Base-by-base conservation (phyloP, 495 filamentous ascomycete species). In the Trypethelium eluteriae region DNA sequence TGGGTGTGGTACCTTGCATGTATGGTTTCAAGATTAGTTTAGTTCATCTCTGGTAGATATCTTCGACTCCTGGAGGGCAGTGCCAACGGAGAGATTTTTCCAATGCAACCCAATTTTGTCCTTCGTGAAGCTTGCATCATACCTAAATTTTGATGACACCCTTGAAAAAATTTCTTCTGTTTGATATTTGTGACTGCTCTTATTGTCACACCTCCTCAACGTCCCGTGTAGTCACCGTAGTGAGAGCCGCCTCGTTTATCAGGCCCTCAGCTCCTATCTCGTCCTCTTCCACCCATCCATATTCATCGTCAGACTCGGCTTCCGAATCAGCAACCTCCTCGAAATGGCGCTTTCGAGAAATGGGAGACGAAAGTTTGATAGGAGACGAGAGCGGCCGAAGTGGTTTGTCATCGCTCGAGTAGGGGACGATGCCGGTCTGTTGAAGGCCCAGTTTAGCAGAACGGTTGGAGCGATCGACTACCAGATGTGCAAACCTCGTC, bases 291-390 rank as follows among this genome's bases (percentile, higher is more conserved):
- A 46, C 69, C 73, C 73, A 75, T 12, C 70, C 71, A 46, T 70
- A 75, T 38, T 75, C 71, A 39, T 73, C 73, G 0, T 66, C 68
- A 38, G 72, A 67, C 35, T 74, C 72, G 39, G 61, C 69, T 25
- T 74, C 73, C 12, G 73, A 75, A 46, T 74, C 72, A 10, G 73
- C 68, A 5, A 75, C 61, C 66, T 73, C 73, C 18, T 71, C 68
- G 44, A 67, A 69, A 12, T 32, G 35, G 1, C 73, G 62, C 47
- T 74, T 74, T 6, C 65, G 67, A 3, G 66, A 59, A 6, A 2
- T 32, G 7, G 53, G 18, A 9, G 53, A 34, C 9, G 53, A 59
- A 35, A 67, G 39, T n/a, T 38, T 44, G 62, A 36, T 18, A 50
- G 47, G 66, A 14, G 32, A 67, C 25, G 61, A 67, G 32, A 35